Base-by-base conservation (phyloP, 2,329 filamentous ascomycete genomes). In the Verticillium dahliae region DNA sequence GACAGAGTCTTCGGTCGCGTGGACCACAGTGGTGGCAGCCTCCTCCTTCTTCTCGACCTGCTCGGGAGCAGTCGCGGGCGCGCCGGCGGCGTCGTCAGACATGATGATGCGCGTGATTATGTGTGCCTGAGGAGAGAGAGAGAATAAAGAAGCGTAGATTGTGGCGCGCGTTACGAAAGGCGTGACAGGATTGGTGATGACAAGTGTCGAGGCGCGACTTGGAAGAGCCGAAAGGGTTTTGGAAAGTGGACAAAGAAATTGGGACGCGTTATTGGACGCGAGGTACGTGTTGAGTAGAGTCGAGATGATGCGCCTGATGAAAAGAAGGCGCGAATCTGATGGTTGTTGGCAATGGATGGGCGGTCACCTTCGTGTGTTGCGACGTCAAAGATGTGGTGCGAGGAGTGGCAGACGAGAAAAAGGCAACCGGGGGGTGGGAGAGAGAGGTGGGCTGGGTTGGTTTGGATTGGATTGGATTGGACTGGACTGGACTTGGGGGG, bases 31-130 rank as follows among this genome's bases (percentile, higher is more conserved):
- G 62, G 75, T 66, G 58, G 72, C 67, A 61, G 67, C 71, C 60
- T 75, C 73, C 61, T 71, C 65, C 69, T 75, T 75, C 67, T 76
- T 65, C 57, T 65, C 63, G 54, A 65, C 57, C 54, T 65, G 57
- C 50, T 62, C 65, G 14, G 56, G 58, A 11, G 65, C 60, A 22
- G 60, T 45, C 55, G 62, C 60, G 54, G 63, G 63, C 45, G 63
- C 62, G 57, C 57, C 73, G 63, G 67, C 66, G 57, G 70, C 59
- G 66, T 72, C 72, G 62, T 78, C 76, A 60, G 76, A 73, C 76
- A 78, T 78, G 67, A 34, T 56, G 10, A 41, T 34, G 59, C 61
- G 60, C 38, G 63, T 37, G 35, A 13, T 37, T 37, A 37, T 37
- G 35, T 5, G 35, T 37, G 35, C 4, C 3, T 37, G 35, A 10